Conservation (phyloP, 2,329 filamentous ascomycete species). For the Chaetomium sp. region DNA sequence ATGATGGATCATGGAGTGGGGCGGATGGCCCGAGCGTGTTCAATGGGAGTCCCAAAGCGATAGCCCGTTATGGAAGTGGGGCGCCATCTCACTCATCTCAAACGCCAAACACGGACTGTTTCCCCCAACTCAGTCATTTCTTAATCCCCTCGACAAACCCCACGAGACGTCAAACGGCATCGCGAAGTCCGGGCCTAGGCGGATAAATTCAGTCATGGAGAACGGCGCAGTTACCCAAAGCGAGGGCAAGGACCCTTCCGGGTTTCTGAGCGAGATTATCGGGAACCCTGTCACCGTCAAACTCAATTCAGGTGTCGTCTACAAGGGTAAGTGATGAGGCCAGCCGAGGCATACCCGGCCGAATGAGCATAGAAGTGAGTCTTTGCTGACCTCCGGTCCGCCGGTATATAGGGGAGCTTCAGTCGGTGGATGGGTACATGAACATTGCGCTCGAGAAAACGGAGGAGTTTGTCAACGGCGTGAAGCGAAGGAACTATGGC, state of each 20-base stretch:
- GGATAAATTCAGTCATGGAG: constrained; percentile 54
- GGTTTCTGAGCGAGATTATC: constrained; percentile 90
- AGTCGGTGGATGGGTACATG: constrained; percentile 99
- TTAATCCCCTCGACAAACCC: neutral
- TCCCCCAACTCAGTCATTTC: too few relatives aligned
- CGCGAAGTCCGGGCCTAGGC: neutral
- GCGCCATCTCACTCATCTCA: too few relatives aligned
- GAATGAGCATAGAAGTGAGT: neutral
- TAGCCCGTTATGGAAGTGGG: too few relatives aligned
- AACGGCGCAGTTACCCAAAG: constrained; percentile 57
- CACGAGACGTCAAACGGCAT: neutral
- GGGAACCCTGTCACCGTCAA: constrained; percentile 92
- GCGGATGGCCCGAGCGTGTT: too few relatives aligned
- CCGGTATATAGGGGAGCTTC: constrained; percentile 67
- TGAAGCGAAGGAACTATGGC: constrained; percentile 75
- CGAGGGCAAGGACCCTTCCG: constrained; percentile 86
- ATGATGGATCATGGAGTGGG: too few relatives aligned
- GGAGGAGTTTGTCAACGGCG: constrained; percentile 81
- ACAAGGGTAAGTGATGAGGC: constrained; percentile 63
- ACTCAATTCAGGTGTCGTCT: constrained; percentile 96
- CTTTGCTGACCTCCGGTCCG: neutral
- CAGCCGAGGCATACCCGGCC: neutral
- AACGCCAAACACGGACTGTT: too few relatives aligned
- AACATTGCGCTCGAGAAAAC: constrained; percentile 98
- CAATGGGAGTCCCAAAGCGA: too few relatives aligned